A percentile compares a stretch with the other conserved stretches of the same genome.
Evolutionary conservation across 2,329 filamentous ascomycete species (phyloP).

Genomic region (Drechslera avenae): DNA sequence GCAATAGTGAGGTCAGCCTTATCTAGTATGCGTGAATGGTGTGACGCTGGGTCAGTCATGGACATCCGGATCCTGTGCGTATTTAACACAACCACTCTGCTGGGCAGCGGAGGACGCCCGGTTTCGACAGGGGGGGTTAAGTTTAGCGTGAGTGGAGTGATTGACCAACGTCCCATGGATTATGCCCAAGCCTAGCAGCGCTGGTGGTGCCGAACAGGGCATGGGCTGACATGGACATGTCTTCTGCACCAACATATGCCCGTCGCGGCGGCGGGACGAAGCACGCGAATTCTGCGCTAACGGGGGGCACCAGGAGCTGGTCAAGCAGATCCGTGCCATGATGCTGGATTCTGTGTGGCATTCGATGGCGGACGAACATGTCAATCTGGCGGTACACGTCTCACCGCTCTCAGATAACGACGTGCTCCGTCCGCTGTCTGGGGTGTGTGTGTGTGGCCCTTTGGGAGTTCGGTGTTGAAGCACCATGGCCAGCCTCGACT

Average conservation of each 20-base stretch:
- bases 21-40: slow-evolving; percentile 22
- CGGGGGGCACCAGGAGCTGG: slow-evolving; percentile 29
- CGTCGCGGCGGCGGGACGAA: slow-evolving; percentile 42
- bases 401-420: slow-evolving; percentile 29
- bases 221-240: slow-evolving; percentile 21
- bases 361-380: slow-evolving; percentile 14
- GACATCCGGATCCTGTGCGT: slow-evolving; percentile 24
- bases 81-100: slow-evolving; percentile 36
- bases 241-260: slow-evolving; percentile 23
- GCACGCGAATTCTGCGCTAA: slow-evolving; percentile 39
- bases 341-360: slow-evolving; percentile 23
- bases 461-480: slow-evolving; percentile 10
- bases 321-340: slow-evolving; percentile 39
- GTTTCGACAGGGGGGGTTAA: slow-evolving; percentile 27
- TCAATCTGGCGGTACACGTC: slow-evolving; percentile 19
- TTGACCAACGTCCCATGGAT: slow-evolving; percentile 14
- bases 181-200: slow-evolving; percentile 16
- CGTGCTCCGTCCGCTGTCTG: slow-evolving; percentile 9
- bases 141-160: slow-evolving; percentile 32
- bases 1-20: slow-evolving; percentile 35
- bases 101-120: slow-evolving; percentile 35
- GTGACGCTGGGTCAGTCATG: slow-evolving; percentile 17
- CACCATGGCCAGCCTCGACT: slow-evolving; percentile 19
- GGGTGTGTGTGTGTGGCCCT: no score
- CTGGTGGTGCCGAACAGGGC: slow-evolving; percentile 20